Base-by-base conservation (phyloP, 805 yeast species). In the Pichia nakasei region DNA sequence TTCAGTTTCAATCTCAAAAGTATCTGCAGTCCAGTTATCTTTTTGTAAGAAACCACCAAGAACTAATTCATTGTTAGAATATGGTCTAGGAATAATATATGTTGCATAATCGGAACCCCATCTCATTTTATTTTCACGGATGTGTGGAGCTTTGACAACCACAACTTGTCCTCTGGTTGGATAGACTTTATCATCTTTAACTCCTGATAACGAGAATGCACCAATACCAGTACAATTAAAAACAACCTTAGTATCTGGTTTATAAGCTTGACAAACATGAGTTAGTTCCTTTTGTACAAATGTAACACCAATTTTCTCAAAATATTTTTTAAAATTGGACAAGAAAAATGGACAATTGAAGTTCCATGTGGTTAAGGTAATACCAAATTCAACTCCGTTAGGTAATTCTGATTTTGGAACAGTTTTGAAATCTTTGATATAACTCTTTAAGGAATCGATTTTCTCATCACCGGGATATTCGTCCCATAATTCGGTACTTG, bases 121-220 rank as follows among this genome's bases (percentile, higher is more conserved):
- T 42, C 76, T 63, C 68, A 76, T 56, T 48, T 61, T 63, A 57
- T 82, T 83, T 52, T 76, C 78, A 29, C 64, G 65, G 47, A 83
- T 67, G 52, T 81, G 83, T 3, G 88, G 87, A 0, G 87, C 86
- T 48, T 69, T 72, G 20, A 84, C 69, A 9, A 83, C 80, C 18
- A 83, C 81, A 22, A 84, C 87, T 56, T 85, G 94, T 5, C 95
- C 95, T 46, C 95, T 67, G 1, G 85, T 76, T 8, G 95, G 91
- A 51, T 78, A 82, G 18, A 81, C 73, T 1, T 65, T 62, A 9
- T 64, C 48, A 55, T 85, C 95, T 19, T 66, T 63, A 17, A 82
- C 85, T 12, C 89, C 93, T 8, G 78, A 78, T 6, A 85, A 63
- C 2, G 60, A 57, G 38, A 66, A 67, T 2, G 93, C 84, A 11